Base-by-base conservation (phyloP, 371 early-diverging fungal genomes). In the Mortierella sp. region DNA sequence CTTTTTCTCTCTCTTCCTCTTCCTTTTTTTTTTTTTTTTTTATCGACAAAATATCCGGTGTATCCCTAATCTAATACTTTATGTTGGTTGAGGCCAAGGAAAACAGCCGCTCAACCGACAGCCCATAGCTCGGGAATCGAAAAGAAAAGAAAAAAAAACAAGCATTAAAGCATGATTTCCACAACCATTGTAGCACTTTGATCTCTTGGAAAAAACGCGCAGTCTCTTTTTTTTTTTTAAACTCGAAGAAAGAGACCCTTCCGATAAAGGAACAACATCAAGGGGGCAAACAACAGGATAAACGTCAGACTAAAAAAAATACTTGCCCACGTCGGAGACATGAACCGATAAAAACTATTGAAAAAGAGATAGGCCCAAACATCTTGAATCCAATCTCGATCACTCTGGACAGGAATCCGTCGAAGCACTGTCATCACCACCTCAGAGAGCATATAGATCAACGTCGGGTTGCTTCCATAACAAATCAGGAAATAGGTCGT, bases 391-490 rank as follows among this genome's bases (percentile, higher is more conserved):
- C 75, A 70, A 2, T 55, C 61, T 14, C 47, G 28, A 3, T 15
- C 15, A 2, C 45, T 30, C 2, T 66, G 52, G 37, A 50, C 63
- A 6, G 48, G 66, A 7, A 70, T 75, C 56, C 63, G 62, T 15
- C 62, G 67, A 21, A 75, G 50, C 9, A 70, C 43, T n/a, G 62
- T 37, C 51, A 66, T 66, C 9, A 70, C 55, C 46, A 62, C n/a
- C 23, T 80, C 71, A 6, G 74, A 57, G 15, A 74, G 60, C 44
- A 64, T 57, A 29, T 74, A 80, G 59, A 74, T 74, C 21, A 80
- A 19, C 7, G 70, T 80, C 30, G 71, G 68, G 25, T 80, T 80
- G 2, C 80, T 58, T 9, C 80, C 80, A 18, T 80, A 80, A 14
- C 57, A 64, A 7, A 60, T 70, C 16, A 73, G 50, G 43, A 72